Percentiles rank a stretch among this genome's conserved stretches.
Evolutionary conservation across 352 stramenopile genomes (phyloP).

Genomic region (Pythium periplocum): DNA sequence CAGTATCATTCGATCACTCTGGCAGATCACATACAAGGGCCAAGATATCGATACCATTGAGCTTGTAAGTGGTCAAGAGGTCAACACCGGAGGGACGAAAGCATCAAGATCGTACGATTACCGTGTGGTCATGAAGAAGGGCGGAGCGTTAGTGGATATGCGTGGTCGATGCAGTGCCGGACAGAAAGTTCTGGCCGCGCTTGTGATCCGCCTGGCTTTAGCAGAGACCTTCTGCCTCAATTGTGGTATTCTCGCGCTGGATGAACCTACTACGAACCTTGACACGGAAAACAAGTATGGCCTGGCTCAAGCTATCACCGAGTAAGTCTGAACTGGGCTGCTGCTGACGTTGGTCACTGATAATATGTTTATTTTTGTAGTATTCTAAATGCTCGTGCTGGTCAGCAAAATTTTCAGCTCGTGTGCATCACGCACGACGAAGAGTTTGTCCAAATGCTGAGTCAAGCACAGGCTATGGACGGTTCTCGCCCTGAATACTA

Average conservation of each 20-base stretch:
- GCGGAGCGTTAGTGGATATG: constrained; percentile 96
- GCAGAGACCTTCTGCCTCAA: constrained; percentile 99
- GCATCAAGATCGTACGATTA: constrained; percentile 96
- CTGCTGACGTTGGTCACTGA: not conserved
- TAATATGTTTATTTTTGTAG: constrained; percentile 25
- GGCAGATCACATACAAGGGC: constrained; percentile 98
- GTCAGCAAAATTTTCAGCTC: constrained; percentile 99
- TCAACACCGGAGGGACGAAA: constrained; percentile 34
- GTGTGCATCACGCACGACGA: constrained; percentile 99
- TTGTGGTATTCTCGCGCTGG: constrained; percentile 97
- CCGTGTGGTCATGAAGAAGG: constrained; percentile 99
- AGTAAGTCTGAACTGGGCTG: constrained; percentile 33
- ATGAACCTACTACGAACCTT: constrained; percentile 98
- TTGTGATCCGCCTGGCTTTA: constrained; percentile 97
- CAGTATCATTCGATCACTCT: constrained; percentile 97
- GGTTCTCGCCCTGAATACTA: constrained; percentile 77
- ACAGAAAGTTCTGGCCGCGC: constrained; percentile 94
- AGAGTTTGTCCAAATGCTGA: constrained; percentile 89
- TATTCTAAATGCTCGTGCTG: constrained; percentile 92
- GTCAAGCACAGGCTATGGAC: constrained; percentile 69
- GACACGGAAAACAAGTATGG: constrained; percentile 97
- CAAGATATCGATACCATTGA: constrained; percentile 99
- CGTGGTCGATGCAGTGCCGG: constrained; percentile 97
- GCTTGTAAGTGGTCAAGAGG: constrained; percentile 93
- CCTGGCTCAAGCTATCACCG: constrained; percentile 79